Conservation (phyloP, 139 green algal species). For the Chlorella sp. region DNA sequence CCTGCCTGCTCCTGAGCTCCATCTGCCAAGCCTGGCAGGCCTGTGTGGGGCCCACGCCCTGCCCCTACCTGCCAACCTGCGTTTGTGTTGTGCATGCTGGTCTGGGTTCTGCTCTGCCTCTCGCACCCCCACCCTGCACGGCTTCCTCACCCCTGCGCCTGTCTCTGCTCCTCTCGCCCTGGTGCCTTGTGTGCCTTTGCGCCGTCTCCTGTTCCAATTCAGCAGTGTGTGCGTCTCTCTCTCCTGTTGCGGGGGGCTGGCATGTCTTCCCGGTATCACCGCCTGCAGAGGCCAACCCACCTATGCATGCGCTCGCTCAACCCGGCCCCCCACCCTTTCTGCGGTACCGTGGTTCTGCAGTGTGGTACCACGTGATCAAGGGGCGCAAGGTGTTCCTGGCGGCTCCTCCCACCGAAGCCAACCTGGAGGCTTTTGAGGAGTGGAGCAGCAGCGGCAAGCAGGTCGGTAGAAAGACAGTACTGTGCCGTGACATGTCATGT, state of each 20-base stretch:
- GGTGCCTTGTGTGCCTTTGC: background rate
- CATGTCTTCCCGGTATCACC: background rate
- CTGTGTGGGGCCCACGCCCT: too few species aligned
- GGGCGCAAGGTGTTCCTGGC: conserved; percentile 66
- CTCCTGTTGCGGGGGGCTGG: too few species aligned
- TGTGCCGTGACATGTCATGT: too few species aligned
- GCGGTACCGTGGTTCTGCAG: conserved; percentile 2
- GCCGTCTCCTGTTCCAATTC: too few species aligned
- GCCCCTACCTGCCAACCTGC: too few species aligned
- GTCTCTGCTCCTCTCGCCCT: background rate
- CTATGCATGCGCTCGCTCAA: too few species aligned
- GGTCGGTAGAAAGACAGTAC: background rate
- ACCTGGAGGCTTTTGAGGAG: conserved; percentile 53
- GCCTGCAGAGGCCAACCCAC: background rate
- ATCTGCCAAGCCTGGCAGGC: too few species aligned
- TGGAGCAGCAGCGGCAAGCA: conserved; percentile 58
- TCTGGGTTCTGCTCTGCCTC: too few species aligned
- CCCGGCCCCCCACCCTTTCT: too few species aligned
- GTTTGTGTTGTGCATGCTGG: too few species aligned
- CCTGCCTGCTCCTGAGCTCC: too few species aligned
- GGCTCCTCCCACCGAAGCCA: conserved; percentile 51
- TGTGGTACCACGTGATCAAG: conserved; percentile 71
- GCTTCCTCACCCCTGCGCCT: background rate
- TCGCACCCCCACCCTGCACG: too few species aligned
- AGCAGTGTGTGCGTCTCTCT: background rate